Evolutionary conservation across 129 eudicot genomes (phyloP), one percentile per base, ranked within the genome.

Genomic region (Centella asiatica): DNA sequence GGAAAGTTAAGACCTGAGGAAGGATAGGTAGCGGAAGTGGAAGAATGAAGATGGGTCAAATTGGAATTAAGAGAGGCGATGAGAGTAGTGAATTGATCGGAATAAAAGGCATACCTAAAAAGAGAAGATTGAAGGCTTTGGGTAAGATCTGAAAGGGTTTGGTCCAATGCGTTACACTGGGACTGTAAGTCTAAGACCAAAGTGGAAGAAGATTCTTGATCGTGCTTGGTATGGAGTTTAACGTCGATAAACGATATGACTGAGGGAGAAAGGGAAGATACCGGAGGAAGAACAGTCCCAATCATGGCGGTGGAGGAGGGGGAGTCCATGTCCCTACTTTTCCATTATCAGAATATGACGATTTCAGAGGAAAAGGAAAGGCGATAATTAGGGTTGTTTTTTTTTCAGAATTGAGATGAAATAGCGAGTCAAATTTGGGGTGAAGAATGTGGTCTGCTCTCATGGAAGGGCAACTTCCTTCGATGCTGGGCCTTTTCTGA

Each of bases 201-300:
- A 52, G 32, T 28, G 17, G 94, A 73, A 60, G 94, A 75, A 64
- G 94, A 85, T 72, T 61, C 76, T 42, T 56, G 85, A 56, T 72
- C 80, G 0, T 71, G 68, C 34, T 62, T 17, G 17, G 83, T 66
- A 27, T 25, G 73, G 45, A 88, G 86, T 17, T 79, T 75, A 40
- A 67, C 60, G 66, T 81, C 72, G 39, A 84, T 77, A 57, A 78
- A 81, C 19, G 79, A 64, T 65, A 81, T 74, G 65, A 74, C 51
- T 5, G 77, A 42, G 18, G 85, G 70, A 27, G 94, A 88, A 50
- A 88, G 86, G 55, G 96, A 84, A 4, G 89, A 61, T 51, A 65
- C 69, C 46, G 71, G 69, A 29, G 96, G 96, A 25, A 88, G 78
- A 29, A 84, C 75, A 66, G 69, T 59, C 68, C 76, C 77, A 67